A percentile compares a stretch with the other conserved stretches of the same genome.
Conservation (phyloP, 768 basidiomycete genomes). For the Clavulina sp. region DNA sequence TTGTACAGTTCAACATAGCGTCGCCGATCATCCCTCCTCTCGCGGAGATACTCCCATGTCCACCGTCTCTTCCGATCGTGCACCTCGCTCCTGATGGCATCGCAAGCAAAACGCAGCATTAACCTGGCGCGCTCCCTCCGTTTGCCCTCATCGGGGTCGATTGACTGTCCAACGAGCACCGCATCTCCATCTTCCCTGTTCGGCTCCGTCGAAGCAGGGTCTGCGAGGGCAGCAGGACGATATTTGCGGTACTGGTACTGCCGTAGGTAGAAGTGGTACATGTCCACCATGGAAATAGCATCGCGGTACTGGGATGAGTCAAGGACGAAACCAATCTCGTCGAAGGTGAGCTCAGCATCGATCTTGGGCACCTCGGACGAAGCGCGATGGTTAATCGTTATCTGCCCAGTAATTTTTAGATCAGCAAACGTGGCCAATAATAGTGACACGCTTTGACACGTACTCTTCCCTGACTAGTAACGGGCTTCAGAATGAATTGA, state of each 20-base stretch:
- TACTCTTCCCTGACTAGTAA: slow-evolving; percentile 85
- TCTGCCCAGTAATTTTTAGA: no score
- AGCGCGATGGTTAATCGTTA: slow-evolving; percentile 66
- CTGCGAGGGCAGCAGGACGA: slow-evolving; percentile 29
- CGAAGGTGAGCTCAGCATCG: slow-evolving; percentile 73
- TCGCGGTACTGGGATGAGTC: slow-evolving; percentile 93
- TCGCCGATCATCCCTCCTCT: slow-evolving; percentile 75
- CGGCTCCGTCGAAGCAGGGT: no score
- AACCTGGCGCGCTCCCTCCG: slow-evolving; percentile 42
- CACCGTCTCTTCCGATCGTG: slow-evolving; percentile 69
- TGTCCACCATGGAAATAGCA: slow-evolving; percentile 79
- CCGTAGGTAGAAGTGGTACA: slow-evolving; percentile 90
- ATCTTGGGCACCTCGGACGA: slow-evolving; percentile 63
- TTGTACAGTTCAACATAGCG: slow-evolving; percentile 73
- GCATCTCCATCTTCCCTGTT: no score
- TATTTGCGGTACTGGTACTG: slow-evolving; percentile 67
- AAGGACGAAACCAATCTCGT: slow-evolving; percentile 81
- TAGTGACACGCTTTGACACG: slow-evolving; percentile 15
- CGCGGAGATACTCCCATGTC: slow-evolving; percentile 83
- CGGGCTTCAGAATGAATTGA: slow-evolving; percentile 90
- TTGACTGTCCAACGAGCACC: no score
- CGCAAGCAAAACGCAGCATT: slow-evolving; percentile 58
- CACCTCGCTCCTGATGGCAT: slow-evolving; percentile 65
- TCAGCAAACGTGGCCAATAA: background rate
- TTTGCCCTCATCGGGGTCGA: slow-evolving; percentile 46